phyloP scores from a whole-genome alignment of 179 eudicot species.

The Drosera spatulata region DNA sequence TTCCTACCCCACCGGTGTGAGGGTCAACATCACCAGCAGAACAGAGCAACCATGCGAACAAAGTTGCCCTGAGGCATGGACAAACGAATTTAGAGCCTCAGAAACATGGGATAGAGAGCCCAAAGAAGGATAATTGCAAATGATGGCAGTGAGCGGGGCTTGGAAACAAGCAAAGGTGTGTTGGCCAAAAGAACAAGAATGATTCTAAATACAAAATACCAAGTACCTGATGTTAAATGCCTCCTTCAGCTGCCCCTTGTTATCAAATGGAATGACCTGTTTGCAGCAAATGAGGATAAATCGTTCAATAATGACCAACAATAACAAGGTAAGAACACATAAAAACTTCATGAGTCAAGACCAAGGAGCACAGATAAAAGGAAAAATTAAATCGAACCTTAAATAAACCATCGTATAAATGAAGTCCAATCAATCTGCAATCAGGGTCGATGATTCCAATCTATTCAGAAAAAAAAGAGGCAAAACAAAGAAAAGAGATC shows the following conservation, averaged over 20 bases:
- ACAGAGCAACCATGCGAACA: too few relatives aligned
- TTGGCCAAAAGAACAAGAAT: not conserved
- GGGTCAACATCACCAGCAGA: too few relatives aligned
- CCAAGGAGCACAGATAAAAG: not conserved
- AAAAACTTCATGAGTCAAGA: not conserved
- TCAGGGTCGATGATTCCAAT: conserved; percentile 99
- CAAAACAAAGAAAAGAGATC: conserved; percentile 3
- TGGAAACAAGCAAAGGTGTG: not conserved
- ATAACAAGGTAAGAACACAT: not conserved
- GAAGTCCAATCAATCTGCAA: conserved; percentile 97
- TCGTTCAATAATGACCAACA: not conserved
- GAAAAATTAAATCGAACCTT: conserved; percentile 41
- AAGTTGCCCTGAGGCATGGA: too few relatives aligned
- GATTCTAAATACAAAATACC: not conserved
- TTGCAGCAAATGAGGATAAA: not conserved
- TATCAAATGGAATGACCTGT: conserved; percentile 94
- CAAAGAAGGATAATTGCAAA: too few relatives aligned
- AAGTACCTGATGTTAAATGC: conserved; percentile 89
- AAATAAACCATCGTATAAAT: conserved; percentile 88
- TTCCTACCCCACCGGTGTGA: too few relatives aligned
- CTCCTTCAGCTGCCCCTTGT: conserved; percentile 93
- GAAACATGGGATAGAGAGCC: too few relatives aligned
- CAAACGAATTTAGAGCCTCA: too few relatives aligned
- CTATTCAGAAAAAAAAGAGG: conserved; percentile 20
- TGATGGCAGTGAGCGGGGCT: too few relatives aligned